These are phyloP conservation scores for Diaporthe sp. DNA, from an alignment of 2,329 filamentous ascomycete genomes.

Conservation along the genomic window DNA sequence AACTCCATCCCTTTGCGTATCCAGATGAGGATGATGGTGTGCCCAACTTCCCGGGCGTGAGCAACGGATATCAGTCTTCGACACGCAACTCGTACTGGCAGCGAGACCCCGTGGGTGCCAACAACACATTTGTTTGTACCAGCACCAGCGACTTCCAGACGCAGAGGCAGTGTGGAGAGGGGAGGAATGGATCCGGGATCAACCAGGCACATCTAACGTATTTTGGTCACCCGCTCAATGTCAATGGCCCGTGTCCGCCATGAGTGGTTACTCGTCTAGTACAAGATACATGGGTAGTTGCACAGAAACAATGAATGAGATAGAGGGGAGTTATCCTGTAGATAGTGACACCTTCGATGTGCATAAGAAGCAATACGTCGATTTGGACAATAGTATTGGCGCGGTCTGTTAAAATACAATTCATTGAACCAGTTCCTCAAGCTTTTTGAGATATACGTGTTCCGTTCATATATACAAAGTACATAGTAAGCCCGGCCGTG, in stretches of 20 bases:
- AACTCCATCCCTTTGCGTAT: not conserved
- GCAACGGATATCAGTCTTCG: slow-evolving; percentile 17
- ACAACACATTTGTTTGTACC: slow-evolving; percentile 15
- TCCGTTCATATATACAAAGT: not conserved
- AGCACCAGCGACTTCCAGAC: slow-evolving; percentile 25
- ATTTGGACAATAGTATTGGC: not conserved
- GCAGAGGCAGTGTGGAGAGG: slow-evolving; percentile 15
- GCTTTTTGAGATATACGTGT: too few relatives aligned
- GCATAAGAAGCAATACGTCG: too few relatives aligned
- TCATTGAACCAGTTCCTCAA: not conserved
- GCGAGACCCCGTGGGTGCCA: slow-evolving; percentile 1
- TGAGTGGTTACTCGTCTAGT: not conserved
- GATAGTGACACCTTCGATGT: not conserved
- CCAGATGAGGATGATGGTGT: slow-evolving; percentile 17
- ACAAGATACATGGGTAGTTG: not conserved
- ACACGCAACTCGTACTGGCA: slow-evolving; percentile 20
- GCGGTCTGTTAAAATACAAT: not conserved
- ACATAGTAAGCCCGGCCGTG: not conserved
- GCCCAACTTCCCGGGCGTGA: not conserved
- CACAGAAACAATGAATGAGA: not conserved
- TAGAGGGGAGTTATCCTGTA: not conserved
- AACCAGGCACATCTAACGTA: not conserved
- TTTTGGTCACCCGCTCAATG: not conserved
- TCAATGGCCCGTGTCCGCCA: slow-evolving; percentile 3
- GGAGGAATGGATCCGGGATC: slow-evolving; percentile 8